Evolutionary conservation across 73 alveolate genomes (phyloP).

Genomic region (Uronychia binucleata): DNA sequence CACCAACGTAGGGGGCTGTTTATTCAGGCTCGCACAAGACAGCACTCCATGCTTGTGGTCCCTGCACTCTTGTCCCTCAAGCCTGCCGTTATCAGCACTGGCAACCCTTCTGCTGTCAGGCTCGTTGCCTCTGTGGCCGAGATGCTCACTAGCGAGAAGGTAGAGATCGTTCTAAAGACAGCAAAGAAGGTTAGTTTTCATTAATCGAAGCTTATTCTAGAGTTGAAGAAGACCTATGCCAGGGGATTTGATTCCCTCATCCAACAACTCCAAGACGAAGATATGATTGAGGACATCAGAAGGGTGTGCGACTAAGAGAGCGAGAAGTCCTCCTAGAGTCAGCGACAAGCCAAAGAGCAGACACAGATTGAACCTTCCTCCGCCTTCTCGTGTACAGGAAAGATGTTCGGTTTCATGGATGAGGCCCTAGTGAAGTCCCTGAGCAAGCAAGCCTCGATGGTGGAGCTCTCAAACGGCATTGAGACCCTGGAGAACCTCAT

Average conservation of each 20-base stretch:
- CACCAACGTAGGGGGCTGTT: neutral
- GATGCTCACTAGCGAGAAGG: constrained; percentile 38
- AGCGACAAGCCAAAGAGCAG: neutral
- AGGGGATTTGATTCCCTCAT: constrained; percentile 15
- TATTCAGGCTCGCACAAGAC: constrained; percentile 51
- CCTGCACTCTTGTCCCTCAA: constrained; percentile 67
- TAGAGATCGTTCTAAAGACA: constrained; percentile 60
- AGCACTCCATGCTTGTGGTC: constrained; percentile 70
- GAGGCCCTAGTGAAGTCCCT: neutral
- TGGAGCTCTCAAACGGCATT: neutral
- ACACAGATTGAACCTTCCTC: too few species aligned
- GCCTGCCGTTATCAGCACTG: constrained; percentile 22
- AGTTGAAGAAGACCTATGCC: constrained; percentile 52
- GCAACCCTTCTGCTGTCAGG: constrained; percentile 11
- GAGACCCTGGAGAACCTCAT: neutral
- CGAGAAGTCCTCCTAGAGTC: too few species aligned
- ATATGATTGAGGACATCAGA: neutral
- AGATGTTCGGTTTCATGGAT: neutral
- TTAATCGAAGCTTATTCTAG: constrained; percentile 7
- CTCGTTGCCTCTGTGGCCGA: constrained; percentile 21
- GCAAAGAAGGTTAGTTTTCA: constrained; percentile 38
- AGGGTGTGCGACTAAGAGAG: neutral
- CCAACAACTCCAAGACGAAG: neutral
- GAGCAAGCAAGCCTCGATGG: neutral
- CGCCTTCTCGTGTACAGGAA: too few species aligned